Conservation (phyloP, 768 basidiomycete species). For the Zangia roseola region DNA sequence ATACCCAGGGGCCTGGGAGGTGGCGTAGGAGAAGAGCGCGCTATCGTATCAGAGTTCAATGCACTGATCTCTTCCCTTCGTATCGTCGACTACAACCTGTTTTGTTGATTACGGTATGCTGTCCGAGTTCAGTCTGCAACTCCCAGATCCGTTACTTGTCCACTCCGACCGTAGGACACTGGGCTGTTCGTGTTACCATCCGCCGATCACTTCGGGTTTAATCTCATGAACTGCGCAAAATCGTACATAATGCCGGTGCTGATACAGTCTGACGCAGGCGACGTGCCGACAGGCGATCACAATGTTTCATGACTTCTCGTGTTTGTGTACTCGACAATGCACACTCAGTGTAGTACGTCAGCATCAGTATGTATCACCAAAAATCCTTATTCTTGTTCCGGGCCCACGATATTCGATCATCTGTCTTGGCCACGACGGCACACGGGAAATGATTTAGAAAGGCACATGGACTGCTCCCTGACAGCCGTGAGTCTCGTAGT, state of each 20-base stretch:
- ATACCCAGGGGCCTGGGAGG: conserved; percentile 51
- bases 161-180: neutral
- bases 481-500: neutral
- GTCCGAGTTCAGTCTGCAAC: neutral
- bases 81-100: conserved; percentile 69
- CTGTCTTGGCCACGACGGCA: neutral
- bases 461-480: neutral
- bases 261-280: too few species aligned
- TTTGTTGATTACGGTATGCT: conserved; percentile 43
- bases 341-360: neutral
- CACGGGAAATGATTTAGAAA: neutral
- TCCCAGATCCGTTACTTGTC: conserved; percentile 1
- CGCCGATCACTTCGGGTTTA: too few species aligned
- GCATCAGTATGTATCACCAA: neutral
- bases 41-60: conserved; percentile 47
- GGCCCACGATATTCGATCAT: neutral
- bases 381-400: neutral
- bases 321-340: neutral
- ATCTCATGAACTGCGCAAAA: too few species aligned
- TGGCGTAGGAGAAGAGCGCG: conserved; percentile 35
- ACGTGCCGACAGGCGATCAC: too few species aligned
- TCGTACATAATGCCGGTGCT: too few species aligned
- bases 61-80: conserved; percentile 55
- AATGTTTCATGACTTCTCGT: neutral
- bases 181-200: too few species aligned